Conservation (phyloP, 768 basidiomycete genomes). For the Amanita pallidorosea region DNA sequence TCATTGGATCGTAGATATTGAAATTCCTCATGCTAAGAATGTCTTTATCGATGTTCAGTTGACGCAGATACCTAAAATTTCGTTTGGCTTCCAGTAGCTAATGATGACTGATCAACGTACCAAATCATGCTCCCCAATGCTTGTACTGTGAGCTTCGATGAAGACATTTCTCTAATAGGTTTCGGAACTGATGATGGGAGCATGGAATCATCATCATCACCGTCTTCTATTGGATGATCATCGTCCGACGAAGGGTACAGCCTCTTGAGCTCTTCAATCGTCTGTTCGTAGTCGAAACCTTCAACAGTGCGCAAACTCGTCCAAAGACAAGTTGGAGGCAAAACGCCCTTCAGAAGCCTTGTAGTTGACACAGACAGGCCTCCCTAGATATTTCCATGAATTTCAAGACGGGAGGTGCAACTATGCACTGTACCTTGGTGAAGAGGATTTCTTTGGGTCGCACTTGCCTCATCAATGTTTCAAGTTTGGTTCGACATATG, state of each 20-base stretch:
- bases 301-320: slow-evolving; percentile 76
- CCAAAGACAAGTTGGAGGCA: slow-evolving; percentile 82
- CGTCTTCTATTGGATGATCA: slow-evolving; percentile 27
- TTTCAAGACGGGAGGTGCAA: not conserved
- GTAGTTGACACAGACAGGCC: slow-evolving; percentile 77
- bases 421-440: slow-evolving; percentile 53
- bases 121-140: slow-evolving; percentile 90
- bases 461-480: slow-evolving; percentile 87
- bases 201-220: slow-evolving; percentile 26
- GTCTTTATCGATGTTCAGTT: slow-evolving; percentile 93
- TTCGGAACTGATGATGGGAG: slow-evolving; percentile 46
- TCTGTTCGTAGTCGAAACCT: slow-evolving; percentile 68
- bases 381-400: slow-evolving; percentile 37
- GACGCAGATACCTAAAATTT: slow-evolving; percentile 62
- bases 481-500: slow-evolving; percentile 81
- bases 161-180: slow-evolving; percentile 64
- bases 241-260: slow-evolving; percentile 44
- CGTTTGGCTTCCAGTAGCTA: slow-evolving; percentile 15
- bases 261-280: slow-evolving; percentile 52
- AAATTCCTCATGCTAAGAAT: slow-evolving; percentile 95
- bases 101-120: slow-evolving; percentile 25
- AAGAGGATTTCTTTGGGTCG: slow-evolving; percentile 87
- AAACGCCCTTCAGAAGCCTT: slow-evolving; percentile 68
- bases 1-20: slow-evolving; percentile 95
- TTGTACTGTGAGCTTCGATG: slow-evolving; percentile 59